Conservation (phyloP, 495 filamentous ascomycete genomes). For the Podospora conica region DNA sequence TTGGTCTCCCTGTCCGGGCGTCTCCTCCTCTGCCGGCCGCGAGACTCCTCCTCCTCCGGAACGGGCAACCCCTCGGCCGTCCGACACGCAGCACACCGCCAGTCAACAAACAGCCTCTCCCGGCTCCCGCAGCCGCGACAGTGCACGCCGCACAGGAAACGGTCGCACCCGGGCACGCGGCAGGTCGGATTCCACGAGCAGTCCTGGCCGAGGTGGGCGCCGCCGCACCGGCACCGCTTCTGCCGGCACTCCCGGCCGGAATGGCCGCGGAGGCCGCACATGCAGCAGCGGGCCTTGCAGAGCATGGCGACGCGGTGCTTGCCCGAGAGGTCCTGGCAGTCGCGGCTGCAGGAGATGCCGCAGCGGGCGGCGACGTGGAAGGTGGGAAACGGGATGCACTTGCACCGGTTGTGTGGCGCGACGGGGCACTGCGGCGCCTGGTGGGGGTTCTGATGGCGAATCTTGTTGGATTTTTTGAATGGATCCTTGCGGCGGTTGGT, state of each 20-base stretch:
- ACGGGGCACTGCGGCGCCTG: slow-evolving; percentile 24
- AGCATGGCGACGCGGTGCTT: slow-evolving; percentile 32
- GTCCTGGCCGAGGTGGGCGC: slow-evolving; percentile 34
- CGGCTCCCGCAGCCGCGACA: slow-evolving; percentile 32
- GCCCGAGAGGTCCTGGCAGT: slow-evolving; percentile 24
- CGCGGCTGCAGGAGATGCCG: slow-evolving; percentile 28
- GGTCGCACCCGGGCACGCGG: slow-evolving; percentile 21
- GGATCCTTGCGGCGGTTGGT: neutral
- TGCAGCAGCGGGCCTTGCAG: slow-evolving; percentile 34
- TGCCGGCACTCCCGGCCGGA: slow-evolving; percentile 29
- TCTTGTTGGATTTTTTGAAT: neutral
- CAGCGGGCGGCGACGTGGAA: slow-evolving; percentile 29
- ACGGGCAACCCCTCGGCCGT: slow-evolving; percentile 16
- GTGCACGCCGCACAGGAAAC: slow-evolving; percentile 33
- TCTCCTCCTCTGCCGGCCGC: neutral
- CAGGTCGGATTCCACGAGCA: slow-evolving; percentile 37
- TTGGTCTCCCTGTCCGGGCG: neutral
- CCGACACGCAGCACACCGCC: slow-evolving; percentile 28
- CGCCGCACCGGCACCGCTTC: slow-evolving; percentile 30
- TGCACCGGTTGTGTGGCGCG: slow-evolving; percentile 31
- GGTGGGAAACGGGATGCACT: slow-evolving; percentile 34
- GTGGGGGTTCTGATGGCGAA: slow-evolving; percentile 13
- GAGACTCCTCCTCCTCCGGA: neutral
- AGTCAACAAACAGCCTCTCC: slow-evolving; percentile 29
- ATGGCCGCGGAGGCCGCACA: slow-evolving; percentile 35